Evolutionary conservation across 371 early-diverging fungal species (phyloP), one percentile per base, ranked within the genome.

Genomic region (Mortierella sp.): DNA sequence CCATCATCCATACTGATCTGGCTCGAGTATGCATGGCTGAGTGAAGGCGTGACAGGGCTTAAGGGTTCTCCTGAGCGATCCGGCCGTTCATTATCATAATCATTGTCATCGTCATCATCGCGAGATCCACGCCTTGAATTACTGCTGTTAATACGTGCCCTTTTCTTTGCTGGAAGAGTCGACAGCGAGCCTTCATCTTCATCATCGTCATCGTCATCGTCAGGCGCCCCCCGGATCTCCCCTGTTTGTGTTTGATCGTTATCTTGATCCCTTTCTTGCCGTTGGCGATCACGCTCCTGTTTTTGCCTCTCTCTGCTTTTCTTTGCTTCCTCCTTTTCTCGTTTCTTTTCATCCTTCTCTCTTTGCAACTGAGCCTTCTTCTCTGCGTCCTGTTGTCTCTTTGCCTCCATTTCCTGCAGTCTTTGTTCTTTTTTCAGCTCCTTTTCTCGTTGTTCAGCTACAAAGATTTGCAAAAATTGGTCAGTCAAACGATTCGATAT

Each of bases 311-410:
- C 85, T 54, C 83, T 85, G 20, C 39, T 22, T 35, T 70, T 71
- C 49, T 70, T 73, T 57, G 84, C 85, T 52, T 84, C 84, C 40
- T 79, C 79, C 4, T 62, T 55, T 22, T 79, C 79, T 8, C 65
- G 64, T 24, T 79, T 79, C 62, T 79, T 79, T 60, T 79, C 79
- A 16, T 79, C 79, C 40, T 68, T 70, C 43, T 79, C 79, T 12
- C 66, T 74, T n/a, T 64, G 64, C 0, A 64, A 35, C 40, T 74
- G 71, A 3, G 74, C 74, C 57, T 79, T 79, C 68, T 71, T 73
- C 60, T 79, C 79, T 28, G 79, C 74, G 20, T 79, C 79, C 47
- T 73, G 79, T 26, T 70, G 75, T 14, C 70, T 61, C 28, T 79
- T 79, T 10, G 55, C 39, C 26, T 79, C 79, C 60, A 47, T 1